phyloP scores from a whole-genome alignment of 495 filamentous ascomycete species.

The Aspergillus funiculosus region DNA sequence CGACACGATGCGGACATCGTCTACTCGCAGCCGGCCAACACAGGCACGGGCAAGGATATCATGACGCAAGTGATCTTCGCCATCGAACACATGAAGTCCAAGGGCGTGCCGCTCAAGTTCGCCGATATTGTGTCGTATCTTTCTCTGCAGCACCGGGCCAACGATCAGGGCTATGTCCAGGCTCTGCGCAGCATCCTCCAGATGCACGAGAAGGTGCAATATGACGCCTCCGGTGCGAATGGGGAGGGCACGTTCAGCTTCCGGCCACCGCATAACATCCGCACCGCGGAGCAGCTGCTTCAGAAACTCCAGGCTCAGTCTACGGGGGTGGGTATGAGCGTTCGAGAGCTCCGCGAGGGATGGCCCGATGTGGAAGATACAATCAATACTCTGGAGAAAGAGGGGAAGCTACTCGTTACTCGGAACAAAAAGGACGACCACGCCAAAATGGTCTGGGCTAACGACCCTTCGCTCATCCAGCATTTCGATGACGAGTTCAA shows the following conservation, averaged over 20 bases:
- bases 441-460: constrained; percentile 79
- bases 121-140: constrained; percentile 72
- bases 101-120: constrained; percentile 63
- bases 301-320: constrained; percentile 71
- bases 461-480: constrained; percentile 71
- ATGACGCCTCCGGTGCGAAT: constrained; percentile 55
- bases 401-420: constrained; percentile 74
- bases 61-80: constrained; percentile 81
- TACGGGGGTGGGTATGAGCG: constrained; percentile 72
- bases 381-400: constrained; percentile 69
- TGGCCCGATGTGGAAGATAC: constrained; percentile 78
- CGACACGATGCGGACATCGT: constrained; percentile 53
- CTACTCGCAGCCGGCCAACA: constrained; percentile 73
- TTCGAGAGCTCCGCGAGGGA: constrained; percentile 89
- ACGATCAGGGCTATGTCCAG: constrained; percentile 42
- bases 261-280: constrained; percentile 73
- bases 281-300: constrained; percentile 65
- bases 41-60: constrained; percentile 70
- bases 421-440: constrained; percentile 90
- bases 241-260: constrained; percentile 65
- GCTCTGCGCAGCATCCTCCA: constrained; percentile 40
- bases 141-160: constrained; percentile 51
- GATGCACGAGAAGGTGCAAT: constrained; percentile 63
- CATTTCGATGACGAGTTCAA: constrained; percentile 77
- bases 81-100: constrained; percentile 76